Evolutionary conservation across 192 early-diverging fungal species (phyloP), one percentile per base, ranked within the genome.

Genomic region (Linnemannia zychae): DNA sequence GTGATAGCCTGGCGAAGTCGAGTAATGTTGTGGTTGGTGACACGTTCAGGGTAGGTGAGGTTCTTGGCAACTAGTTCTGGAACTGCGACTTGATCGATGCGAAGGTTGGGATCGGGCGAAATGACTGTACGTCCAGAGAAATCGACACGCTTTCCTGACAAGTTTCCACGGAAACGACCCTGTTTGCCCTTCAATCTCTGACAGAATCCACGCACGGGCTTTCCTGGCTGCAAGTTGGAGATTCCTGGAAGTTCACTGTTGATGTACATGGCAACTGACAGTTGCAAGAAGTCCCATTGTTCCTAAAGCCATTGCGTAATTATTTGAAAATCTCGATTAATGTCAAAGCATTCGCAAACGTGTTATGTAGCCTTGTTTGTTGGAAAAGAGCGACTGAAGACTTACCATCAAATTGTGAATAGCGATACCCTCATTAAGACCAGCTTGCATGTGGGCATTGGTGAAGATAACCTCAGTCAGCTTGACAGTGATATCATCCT

Each of bases 91-190:
- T 92, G 95, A 85, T 99, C 98, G 74, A 99, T 99, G 28, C 97
- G 93, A 88, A 99, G 91, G 88, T 99, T 99, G 7, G 99, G 99
- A 82, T 99, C 99, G 11, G 98, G 98, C 7, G 98, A 98, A 88
- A 99, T 99, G 71, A 99, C 99, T 4, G 99, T 99, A 86, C 99
- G 93, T 4, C 96, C 98, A 46, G 98, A 98, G 80, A 99, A 99
- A 88, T 99, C 98, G 7, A 99, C 99, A 87, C 99, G 97, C 92
- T 99, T 99, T 74, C 99, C 99, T 1, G 97, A 98, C 70, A 99
- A 90, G 75, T 99, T 99, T 57, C 99, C 99, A 79, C 99, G 95
- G 92, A 99, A 99, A 69, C 99, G 95, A 72, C 99, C 99, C 76
- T 98, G 96, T 82, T 99, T 99, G 60, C 99, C 99, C 91, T 99